Conservation (phyloP, 164 flowering plant genomes). For the Vitis vinifera region DNA sequence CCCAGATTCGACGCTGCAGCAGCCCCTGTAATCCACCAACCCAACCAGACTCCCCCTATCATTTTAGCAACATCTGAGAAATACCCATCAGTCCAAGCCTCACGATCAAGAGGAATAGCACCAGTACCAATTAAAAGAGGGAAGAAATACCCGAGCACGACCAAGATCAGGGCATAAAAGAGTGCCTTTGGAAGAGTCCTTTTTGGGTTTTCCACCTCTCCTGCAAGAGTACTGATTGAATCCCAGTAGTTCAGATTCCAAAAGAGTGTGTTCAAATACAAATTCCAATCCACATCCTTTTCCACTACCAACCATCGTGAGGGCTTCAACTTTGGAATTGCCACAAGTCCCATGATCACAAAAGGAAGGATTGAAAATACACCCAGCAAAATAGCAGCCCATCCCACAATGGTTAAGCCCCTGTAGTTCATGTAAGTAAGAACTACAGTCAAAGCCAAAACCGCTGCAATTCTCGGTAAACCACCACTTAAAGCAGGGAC, state of each 20-base stretch:
- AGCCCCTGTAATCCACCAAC: constrained; percentile 54
- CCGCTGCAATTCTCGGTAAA: constrained; percentile 33
- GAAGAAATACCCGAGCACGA: constrained; percentile 46
- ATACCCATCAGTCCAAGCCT: constrained; percentile 55
- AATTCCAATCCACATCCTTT: constrained; percentile 43
- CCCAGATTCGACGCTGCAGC: constrained; percentile 63
- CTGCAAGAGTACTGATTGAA: constrained; percentile 56
- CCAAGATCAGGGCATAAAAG: constrained; percentile 46
- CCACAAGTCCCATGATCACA: constrained; percentile 45
- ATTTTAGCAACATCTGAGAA: constrained; percentile 48
- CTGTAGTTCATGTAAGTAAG: constrained; percentile 60
- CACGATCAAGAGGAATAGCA: constrained; percentile 39
- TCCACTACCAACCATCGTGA: constrained; percentile 48
- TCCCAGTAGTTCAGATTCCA: constrained; percentile 73
- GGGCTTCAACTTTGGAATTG: constrained; percentile 49
- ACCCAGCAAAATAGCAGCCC: constrained; percentile 45
- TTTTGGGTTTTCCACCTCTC: constrained; percentile 56
- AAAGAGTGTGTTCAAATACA: constrained; percentile 56
- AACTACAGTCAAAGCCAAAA: constrained; percentile 28
- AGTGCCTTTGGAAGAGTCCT: constrained; percentile 52
- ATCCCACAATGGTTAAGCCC: constrained; percentile 57
- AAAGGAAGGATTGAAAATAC: constrained; percentile 51
- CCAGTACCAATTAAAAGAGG: constrained; percentile 55
- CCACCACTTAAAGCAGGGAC: constrained; percentile 41
- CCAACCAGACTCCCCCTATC: constrained; percentile 56